Percentiles rank a stretch among this genome's conserved stretches.
phyloP scores from a whole-genome alignment of 1,284 basidiomycete species.

The Leucoagaricus sp. region DNA sequence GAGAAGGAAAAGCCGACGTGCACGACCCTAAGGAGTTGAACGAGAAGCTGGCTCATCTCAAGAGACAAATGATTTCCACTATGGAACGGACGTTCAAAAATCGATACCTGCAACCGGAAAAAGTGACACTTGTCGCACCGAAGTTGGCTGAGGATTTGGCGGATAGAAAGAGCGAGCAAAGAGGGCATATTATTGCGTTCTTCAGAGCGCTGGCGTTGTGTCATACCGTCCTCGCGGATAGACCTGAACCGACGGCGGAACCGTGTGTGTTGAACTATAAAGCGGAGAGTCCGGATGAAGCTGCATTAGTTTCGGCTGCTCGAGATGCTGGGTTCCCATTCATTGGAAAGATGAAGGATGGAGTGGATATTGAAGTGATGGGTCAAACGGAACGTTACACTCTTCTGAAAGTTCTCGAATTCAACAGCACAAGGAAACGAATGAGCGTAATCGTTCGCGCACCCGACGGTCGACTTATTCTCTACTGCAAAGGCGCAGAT shows the following conservation, averaged over 20 bases:
- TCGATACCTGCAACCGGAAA: conserved; percentile 80
- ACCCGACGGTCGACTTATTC: conserved; percentile 78
- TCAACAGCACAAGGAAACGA: conserved; percentile 91
- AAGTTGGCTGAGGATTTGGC: conserved; percentile 79
- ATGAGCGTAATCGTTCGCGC: conserved; percentile 91
- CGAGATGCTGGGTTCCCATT: conserved; percentile 95
- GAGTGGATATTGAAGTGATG: conserved; percentile 89
- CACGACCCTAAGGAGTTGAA: conserved; percentile 73
- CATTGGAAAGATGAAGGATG: conserved; percentile 73
- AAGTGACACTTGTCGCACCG: conserved; percentile 89
- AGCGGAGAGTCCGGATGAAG: conserved; percentile 95
- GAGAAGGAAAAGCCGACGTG: conserved; percentile 70
- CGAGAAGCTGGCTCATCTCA: conserved; percentile 64
- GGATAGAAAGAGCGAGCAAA: conserved; percentile 55
- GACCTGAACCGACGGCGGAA: conserved; percentile 60
- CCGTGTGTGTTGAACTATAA: conserved; percentile 87
- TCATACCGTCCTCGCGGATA: conserved; percentile 87
- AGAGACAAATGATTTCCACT: conserved; percentile 76
- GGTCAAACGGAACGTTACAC: conserved; percentile 85
- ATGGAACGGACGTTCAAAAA: conserved; percentile 87
- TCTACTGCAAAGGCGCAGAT: conserved; percentile 98
- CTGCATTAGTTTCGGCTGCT: conserved; percentile 90
- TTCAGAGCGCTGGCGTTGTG: conserved; percentile 92
- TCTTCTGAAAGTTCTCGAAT: conserved; percentile 84
- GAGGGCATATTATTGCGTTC: conserved; percentile 76